A percentile compares a stretch with the other conserved stretches of the same genome.
Evolutionary conservation across 2,329 filamentous ascomycete genomes (phyloP).

Genomic region (Nemania abortiva): DNA sequence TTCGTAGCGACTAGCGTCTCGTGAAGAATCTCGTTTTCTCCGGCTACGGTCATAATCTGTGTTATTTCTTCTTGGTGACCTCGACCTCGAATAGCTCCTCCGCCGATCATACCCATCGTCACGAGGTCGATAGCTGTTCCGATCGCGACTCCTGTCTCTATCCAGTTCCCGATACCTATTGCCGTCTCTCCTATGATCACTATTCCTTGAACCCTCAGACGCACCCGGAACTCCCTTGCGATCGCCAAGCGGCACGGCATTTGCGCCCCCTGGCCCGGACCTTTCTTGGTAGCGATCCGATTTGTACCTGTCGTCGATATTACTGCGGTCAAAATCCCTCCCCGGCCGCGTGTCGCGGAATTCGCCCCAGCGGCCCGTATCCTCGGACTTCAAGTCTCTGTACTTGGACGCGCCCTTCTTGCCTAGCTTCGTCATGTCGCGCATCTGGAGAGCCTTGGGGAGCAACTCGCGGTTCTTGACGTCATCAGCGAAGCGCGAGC

Average conservation of each 20-base stretch:
- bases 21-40: conserved; percentile 69
- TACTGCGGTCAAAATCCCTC: conserved; percentile 57
- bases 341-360: conserved; percentile 64
- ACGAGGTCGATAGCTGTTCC: conserved; percentile 50
- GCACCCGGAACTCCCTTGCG: conserved; percentile 57
- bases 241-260: conserved; percentile 76
- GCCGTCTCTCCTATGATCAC: conserved; percentile 44
- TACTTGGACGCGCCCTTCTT: conserved; percentile 93
- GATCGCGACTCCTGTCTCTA: conserved; percentile 49
- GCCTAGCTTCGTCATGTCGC: conserved; percentile 93
- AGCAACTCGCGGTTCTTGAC: conserved; percentile 83
- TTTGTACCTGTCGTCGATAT: conserved; percentile 74
- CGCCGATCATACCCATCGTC: conserved; percentile 52
- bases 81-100: conserved; percentile 60
- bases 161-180: conserved; percentile 45
- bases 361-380: conserved; percentile 88
- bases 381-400: conserved; percentile 86
- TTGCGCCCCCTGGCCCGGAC: conserved; percentile 70
- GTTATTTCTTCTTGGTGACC: conserved; percentile 62
- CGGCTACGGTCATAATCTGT: conserved; percentile 61
- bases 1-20: conserved; percentile 65
- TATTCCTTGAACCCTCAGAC: conserved; percentile 57
- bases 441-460: conserved; percentile 90
- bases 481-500: conserved; percentile 84
- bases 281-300: conserved; percentile 68